These are phyloP conservation scores for Tetrapyrgos nigripes DNA, from an alignment of 1,284 basidiomycete species.

Conservation along the genomic window DNA sequence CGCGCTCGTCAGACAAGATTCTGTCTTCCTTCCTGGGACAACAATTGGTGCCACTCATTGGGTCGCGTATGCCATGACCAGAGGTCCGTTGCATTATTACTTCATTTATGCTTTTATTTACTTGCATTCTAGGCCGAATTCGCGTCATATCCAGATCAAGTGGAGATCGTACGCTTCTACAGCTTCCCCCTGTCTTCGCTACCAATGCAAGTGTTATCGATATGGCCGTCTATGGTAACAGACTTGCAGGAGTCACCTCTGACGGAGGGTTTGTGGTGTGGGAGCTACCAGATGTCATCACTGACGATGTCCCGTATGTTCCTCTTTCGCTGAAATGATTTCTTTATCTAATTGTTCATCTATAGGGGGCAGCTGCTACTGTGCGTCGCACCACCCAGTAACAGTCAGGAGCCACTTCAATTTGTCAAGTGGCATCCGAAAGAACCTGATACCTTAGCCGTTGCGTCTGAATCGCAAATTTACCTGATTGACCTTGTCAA, in stretches of 20 bases:
- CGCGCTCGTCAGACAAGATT: conserved; percentile 81
- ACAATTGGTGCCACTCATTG: conserved; percentile 87
- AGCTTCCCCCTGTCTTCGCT: conserved; percentile 71
- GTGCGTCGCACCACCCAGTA: conserved; percentile 67
- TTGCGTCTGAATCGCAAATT: conserved; percentile 75
- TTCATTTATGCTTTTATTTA: conserved; percentile 3
- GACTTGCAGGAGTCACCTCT: conserved; percentile 81
- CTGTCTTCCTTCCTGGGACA: conserved; percentile 79
- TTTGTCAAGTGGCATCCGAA: conserved; percentile 86
- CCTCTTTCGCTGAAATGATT: not conserved
- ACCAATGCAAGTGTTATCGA: conserved; percentile 71
- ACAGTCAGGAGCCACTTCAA: conserved; percentile 63
- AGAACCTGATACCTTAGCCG: conserved; percentile 75
- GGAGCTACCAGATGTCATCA: conserved; percentile 81
- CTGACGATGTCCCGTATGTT: conserved; percentile 82
- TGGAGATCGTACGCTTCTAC: conserved; percentile 81
- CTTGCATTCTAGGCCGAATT: conserved; percentile 61
- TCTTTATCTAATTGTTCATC: conserved; percentile 18
- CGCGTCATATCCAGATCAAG: conserved; percentile 85
- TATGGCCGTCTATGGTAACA: conserved; percentile 83
- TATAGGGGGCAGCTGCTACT: conserved; percentile 70
- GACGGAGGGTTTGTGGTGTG: conserved; percentile 88
- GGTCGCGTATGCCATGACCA: conserved; percentile 91
- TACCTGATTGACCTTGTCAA: conserved; percentile 75
- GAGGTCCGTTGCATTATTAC: conserved; percentile 49